Percentiles rank a stretch among this genome's conserved stretches.
Evolutionary conservation across 2,329 filamentous ascomycete species (phyloP).

Genomic region (Graphiopsis chlorocephala): DNA sequence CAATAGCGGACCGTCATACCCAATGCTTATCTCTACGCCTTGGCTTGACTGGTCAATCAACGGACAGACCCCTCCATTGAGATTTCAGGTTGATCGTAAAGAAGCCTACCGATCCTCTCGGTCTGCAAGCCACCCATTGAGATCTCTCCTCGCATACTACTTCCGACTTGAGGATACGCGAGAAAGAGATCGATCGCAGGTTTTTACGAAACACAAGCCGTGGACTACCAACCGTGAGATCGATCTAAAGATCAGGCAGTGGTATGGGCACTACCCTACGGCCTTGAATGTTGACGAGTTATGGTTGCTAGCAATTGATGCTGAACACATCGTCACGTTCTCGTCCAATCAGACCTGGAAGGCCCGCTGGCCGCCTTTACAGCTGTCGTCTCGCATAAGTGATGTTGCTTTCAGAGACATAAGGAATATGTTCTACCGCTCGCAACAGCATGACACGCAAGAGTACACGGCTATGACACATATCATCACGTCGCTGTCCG

Average conservation of each 20-base stretch:
- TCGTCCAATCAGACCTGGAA: constrained; percentile 46
- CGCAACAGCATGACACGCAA: constrained; percentile 25
- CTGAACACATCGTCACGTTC: constrained; percentile 42
- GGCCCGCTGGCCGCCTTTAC: constrained; percentile 42
- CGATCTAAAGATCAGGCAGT: constrained; percentile 43
- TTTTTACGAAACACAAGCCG: constrained; percentile 43
- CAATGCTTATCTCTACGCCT: constrained; percentile 41
- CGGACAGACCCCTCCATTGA: constrained; percentile 37
- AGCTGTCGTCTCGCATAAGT: constrained; percentile 39
- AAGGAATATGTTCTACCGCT: constrained; percentile 38
- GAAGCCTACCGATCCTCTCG: constrained; percentile 41
- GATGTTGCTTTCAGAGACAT: constrained; percentile 43
- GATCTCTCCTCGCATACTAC: constrained; percentile 43
- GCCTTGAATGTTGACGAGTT: constrained; percentile 44
- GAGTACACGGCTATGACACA: constrained; percentile 42
- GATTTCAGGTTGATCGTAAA: constrained; percentile 43
- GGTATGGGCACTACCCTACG: constrained; percentile 44
- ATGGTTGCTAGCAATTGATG: constrained; percentile 43
- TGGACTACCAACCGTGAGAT: constrained; percentile 42
- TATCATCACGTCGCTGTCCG: constrained; percentile 38
- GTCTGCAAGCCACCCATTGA: constrained; percentile 39
- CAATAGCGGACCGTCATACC: constrained; percentile 20
- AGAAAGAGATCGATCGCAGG: constrained; percentile 41
- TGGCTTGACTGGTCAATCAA: constrained; percentile 44
- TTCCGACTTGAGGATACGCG: constrained; percentile 44